Conservation (phyloP, 441 rosid species). For the Syzygium malaccense region DNA sequence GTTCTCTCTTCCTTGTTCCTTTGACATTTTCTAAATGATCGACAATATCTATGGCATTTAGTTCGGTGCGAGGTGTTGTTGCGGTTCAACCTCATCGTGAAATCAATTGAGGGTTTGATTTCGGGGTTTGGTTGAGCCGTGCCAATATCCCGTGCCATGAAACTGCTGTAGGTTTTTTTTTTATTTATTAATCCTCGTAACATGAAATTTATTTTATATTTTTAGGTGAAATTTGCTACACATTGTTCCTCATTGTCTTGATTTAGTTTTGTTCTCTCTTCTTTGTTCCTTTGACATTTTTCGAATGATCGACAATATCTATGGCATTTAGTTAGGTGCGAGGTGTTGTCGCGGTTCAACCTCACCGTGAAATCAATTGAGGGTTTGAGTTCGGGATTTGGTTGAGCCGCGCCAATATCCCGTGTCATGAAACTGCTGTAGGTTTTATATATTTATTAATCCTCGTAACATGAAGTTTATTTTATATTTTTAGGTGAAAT, state of each 20-base stretch:
- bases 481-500: neutral
- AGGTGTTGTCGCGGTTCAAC: too few relatives aligned
- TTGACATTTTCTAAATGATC: neutral
- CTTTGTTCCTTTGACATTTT: too few relatives aligned
- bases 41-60: neutral
- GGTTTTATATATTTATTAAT: too few relatives aligned
- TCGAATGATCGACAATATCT: too few relatives aligned
- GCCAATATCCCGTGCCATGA: neutral
- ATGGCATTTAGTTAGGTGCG: too few relatives aligned
- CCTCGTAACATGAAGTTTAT: too few relatives aligned
- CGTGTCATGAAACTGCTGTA: too few relatives aligned
- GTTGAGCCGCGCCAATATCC: neutral
- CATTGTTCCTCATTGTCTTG: neutral
- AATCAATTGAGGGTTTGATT: neutral
- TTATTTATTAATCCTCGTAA: neutral
- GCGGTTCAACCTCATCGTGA: neutral
- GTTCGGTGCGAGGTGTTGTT: neutral
- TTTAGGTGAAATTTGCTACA: neutral
- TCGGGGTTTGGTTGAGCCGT: neutral
- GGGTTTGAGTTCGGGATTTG: neutral
- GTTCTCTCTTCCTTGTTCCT: neutral
- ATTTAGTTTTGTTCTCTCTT: neutral
- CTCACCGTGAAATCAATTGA: too few relatives aligned
- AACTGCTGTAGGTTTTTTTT: rapidly evolving
- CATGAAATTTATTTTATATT: neutral